Conservation (phyloP, 192 early-diverging fungal species). For the Lunasporangiospora selenospora region DNA sequence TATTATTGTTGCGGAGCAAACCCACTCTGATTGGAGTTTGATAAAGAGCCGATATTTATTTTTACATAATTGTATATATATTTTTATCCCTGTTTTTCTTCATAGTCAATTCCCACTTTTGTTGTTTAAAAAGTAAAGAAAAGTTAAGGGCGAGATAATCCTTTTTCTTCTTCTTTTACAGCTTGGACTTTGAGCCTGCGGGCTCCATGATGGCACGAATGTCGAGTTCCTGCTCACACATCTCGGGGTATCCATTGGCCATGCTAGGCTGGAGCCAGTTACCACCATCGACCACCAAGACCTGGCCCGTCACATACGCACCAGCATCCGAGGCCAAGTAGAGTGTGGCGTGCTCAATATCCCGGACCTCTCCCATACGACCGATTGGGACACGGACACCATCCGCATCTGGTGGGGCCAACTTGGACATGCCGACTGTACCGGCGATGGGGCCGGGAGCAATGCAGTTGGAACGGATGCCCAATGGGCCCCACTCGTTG, state of each 20-base stretch:
- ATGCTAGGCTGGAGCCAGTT: slow-evolving; percentile 54
- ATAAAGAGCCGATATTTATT: no score
- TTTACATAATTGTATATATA: no score
- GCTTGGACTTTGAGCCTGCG: slow-evolving; percentile 17
- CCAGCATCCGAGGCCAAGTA: slow-evolving; percentile 71
- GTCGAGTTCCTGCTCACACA: slow-evolving; percentile 42
- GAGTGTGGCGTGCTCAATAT: slow-evolving; percentile 76
- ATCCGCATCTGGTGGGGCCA: slow-evolving; percentile 27
- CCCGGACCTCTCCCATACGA: slow-evolving; percentile 57
- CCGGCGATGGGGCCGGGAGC: slow-evolving; percentile 66
- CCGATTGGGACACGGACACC: slow-evolving; percentile 27
- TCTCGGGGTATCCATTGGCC: slow-evolving; percentile 30
- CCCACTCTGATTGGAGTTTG: no score
- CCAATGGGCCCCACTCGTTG: slow-evolving; percentile 75
- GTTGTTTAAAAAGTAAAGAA: no score
- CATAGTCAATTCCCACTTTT: no score
- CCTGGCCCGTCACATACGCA: slow-evolving; percentile 62
- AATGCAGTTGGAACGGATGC: slow-evolving; percentile 73
- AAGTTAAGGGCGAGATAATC: no score
- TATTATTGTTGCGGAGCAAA: no score
- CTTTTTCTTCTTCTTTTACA: slow-evolving; percentile 10
- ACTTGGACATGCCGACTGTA: slow-evolving; percentile 50
- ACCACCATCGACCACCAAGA: slow-evolving; percentile 67
- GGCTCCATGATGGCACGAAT: slow-evolving; percentile 47
- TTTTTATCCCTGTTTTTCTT: no score